Percentiles rank a stretch among this genome's conserved stretches.
phyloP scores from a whole-genome alignment of 2,329 filamentous ascomycete species.

The Coniochaeta sp. region DNA sequence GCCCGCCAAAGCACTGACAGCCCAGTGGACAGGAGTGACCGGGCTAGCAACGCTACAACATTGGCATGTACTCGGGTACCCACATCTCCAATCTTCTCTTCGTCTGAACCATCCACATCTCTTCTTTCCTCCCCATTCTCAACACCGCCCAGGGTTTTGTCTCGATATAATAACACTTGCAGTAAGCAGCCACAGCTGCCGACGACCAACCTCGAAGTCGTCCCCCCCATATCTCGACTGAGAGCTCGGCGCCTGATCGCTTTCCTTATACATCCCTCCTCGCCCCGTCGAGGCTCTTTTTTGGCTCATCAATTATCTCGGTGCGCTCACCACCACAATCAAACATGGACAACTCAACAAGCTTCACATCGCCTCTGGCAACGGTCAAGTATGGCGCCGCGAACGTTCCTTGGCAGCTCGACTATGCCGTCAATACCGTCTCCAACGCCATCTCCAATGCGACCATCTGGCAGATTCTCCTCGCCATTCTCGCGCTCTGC shows the following conservation, averaged over 20 bases:
- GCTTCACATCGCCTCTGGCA: slow-evolving; percentile 62
- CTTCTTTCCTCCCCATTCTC: not conserved
- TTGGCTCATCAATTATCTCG: not conserved
- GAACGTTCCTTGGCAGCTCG: slow-evolving; percentile 47
- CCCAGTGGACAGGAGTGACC: too few species aligned
- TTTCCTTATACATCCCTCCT: not conserved
- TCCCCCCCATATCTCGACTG: not conserved
- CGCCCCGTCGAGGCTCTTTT: too few species aligned
- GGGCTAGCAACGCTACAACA: too few species aligned
- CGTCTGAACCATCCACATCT: not conserved
- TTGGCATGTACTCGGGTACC: not conserved
- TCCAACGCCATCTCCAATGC: slow-evolving; percentile 52
- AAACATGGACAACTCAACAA: slow-evolving; percentile 50
- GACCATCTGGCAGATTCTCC: slow-evolving; percentile 53
- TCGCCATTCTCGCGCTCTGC: slow-evolving; percentile 64
- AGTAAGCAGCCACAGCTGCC: not conserved
- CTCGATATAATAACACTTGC: not conserved
- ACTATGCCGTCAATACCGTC: slow-evolving; percentile 47
- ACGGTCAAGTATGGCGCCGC: slow-evolving; percentile 45
- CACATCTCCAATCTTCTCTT: not conserved
- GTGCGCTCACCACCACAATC: not conserved
- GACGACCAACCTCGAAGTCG: not conserved
- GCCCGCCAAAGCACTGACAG: too few species aligned
- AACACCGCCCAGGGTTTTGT: not conserved
- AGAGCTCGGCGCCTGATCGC: not conserved